phyloP scores from a whole-genome alignment of 768 basidiomycete genomes.

The Leccinum longicurvipes region DNA sequence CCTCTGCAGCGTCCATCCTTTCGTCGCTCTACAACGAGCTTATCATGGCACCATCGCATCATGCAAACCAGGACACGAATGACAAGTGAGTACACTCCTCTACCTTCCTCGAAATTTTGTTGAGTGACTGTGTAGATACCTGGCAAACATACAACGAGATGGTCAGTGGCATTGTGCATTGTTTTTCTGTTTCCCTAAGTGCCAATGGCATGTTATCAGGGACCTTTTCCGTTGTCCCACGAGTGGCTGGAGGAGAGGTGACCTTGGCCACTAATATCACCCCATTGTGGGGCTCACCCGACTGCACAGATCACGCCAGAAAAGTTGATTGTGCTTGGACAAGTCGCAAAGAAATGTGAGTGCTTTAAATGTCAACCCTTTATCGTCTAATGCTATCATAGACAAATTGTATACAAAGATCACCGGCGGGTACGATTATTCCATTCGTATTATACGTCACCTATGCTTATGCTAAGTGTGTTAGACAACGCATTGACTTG shows the following conservation, averaged over 20 bases:
- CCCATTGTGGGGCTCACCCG: not conserved
- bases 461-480: not conserved
- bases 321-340: constrained; percentile 59
- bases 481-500: constrained; percentile 61
- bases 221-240: constrained; percentile 70
- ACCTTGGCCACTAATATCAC: not conserved
- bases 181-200: not conserved
- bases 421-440: constrained; percentile 35
- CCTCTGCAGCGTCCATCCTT: constrained; percentile 34
- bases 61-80: constrained; percentile 71
- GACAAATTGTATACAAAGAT: constrained; percentile 63
- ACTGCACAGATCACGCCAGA: constrained; percentile 50
- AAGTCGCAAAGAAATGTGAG: constrained; percentile 62
- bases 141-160: constrained; percentile 72
- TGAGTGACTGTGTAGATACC: constrained; percentile 33
- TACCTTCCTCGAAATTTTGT: not conserved
- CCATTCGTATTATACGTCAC: not conserved
- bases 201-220: constrained; percentile 24
- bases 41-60: constrained; percentile 59
- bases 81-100: constrained; percentile 35
- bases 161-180: constrained; percentile 30
- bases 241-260: constrained; percentile 67
- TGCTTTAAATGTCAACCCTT: not conserved
- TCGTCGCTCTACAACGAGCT: constrained; percentile 60
- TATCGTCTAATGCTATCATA: constrained; percentile 10